phyloP scores from a whole-genome alignment of 2,329 filamentous ascomycete genomes.

The Clarireedia monteithiana region DNA sequence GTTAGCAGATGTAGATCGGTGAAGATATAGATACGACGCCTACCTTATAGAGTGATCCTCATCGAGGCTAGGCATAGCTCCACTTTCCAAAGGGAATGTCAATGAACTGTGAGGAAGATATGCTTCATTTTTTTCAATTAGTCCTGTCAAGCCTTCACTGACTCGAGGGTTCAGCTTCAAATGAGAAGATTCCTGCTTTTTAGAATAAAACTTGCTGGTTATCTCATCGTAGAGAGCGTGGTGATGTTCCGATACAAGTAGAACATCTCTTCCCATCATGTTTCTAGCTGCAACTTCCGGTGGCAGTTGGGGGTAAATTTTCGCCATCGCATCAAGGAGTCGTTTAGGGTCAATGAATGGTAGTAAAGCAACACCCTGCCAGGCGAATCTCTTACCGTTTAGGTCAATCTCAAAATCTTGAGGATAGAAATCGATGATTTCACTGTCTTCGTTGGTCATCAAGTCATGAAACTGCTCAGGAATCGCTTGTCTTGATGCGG shows the following conservation, averaged over 20 bases:
- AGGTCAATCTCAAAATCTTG: constrained; percentile 88
- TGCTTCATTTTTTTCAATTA: constrained; percentile 70
- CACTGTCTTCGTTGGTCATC: constrained; percentile 81
- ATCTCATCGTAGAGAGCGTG: constrained; percentile 76
- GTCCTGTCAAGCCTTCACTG: constrained; percentile 73
- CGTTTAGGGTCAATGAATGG: constrained; percentile 94
- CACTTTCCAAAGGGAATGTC: constrained; percentile 66
- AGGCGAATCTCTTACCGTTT: constrained; percentile 97
- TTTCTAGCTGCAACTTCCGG: constrained; percentile 75
- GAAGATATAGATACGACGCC: constrained; percentile 29
- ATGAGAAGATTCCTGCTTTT: constrained; percentile 62
- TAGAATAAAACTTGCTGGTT: constrained; percentile 81
- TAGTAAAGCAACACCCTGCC: constrained; percentile 89
- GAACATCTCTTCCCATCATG: constrained; percentile 66
- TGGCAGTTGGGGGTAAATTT: constrained; percentile 72
- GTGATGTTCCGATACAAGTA: constrained; percentile 79
- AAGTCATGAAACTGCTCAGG: constrained; percentile 81
- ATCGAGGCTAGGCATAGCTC: constrained; percentile 68
- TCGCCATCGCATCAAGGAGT: constrained; percentile 72
- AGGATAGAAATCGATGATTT: constrained; percentile 96
- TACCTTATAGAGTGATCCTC: constrained; percentile 82
- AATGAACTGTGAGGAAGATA: constrained; percentile 81
- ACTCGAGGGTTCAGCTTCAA: constrained; percentile 67
- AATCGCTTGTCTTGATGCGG: constrained; percentile 85
- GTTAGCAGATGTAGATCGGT: constrained; percentile 6